A percentile compares a stretch with the other conserved stretches of the same genome.
Evolutionary conservation across 2,329 filamentous ascomycete species (phyloP).

Genomic region (Aspergillus sp.): DNA sequence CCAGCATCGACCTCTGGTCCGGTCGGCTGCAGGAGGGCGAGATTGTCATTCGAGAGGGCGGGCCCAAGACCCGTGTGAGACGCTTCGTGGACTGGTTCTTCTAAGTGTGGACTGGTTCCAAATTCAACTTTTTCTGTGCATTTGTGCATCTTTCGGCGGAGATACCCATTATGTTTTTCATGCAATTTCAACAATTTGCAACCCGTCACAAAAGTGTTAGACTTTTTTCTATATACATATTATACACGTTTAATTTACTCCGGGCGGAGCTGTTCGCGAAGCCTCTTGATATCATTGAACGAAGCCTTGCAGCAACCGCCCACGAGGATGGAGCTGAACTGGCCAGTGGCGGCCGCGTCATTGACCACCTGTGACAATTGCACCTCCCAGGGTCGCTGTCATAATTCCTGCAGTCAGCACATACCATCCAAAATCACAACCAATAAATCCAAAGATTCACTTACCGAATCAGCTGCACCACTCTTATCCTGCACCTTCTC

Average conservation of each 20-base stretch:
- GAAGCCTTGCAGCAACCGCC: conserved; percentile 52
- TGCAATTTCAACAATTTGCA: conserved; percentile 5
- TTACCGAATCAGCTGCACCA: conserved; percentile 24
- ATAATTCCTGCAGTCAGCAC: conserved; percentile 16
- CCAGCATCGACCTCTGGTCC: conserved; percentile 35
- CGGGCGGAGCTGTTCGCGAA: conserved; percentile 25
- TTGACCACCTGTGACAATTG: conserved; percentile 38
- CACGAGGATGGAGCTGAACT: conserved; percentile 39
- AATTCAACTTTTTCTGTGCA: conserved; percentile 18
- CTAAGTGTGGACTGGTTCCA: conserved; percentile 15
- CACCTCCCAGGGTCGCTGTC: conserved; percentile 39
- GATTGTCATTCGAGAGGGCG: conserved; percentile 20
- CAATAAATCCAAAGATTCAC: background rate
- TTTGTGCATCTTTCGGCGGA: conserved; percentile 19
- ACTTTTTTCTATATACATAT: background rate
- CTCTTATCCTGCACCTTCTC: conserved; percentile 30
- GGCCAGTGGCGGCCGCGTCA: conserved; percentile 29
- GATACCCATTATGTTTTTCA: conserved; percentile 19
- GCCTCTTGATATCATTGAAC: conserved; percentile 37
- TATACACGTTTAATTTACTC: background rate
- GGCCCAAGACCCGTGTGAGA: conserved; percentile 23
- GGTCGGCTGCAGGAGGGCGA: conserved; percentile 36
- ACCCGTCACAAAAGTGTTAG: background rate
- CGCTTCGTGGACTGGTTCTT: conserved; percentile 31
- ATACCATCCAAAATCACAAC: background rate